A percentile compares a stretch with the other conserved stretches of the same genome.
These are phyloP conservation scores for Holtermannia corniformis DNA, from an alignment of 768 basidiomycete species.

Conservation along the genomic window DNA sequence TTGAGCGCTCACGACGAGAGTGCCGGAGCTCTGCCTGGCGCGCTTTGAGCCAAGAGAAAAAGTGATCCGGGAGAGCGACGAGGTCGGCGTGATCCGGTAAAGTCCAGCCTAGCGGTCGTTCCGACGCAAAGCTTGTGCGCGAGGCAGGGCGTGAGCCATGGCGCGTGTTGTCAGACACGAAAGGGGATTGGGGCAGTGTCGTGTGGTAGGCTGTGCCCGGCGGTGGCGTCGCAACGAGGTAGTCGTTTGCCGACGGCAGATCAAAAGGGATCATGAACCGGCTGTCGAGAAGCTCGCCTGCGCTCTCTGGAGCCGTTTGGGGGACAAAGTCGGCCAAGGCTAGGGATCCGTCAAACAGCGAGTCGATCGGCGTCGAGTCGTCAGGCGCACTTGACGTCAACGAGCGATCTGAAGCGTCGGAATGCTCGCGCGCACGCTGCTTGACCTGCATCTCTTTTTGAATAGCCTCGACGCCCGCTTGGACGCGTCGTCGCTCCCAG, in stretches of 20 bases:
- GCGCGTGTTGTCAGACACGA: slow-evolving; percentile 16
- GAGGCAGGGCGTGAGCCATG: slow-evolving; percentile 19
- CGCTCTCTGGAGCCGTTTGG: slow-evolving; percentile 61
- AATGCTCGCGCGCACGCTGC: slow-evolving; percentile 59
- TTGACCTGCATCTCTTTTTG: slow-evolving; percentile 54
- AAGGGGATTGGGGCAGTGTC: slow-evolving; percentile 13
- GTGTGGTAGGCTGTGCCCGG: slow-evolving; percentile 26
- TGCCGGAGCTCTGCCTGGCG: slow-evolving; percentile 12
- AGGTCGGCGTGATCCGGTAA: slow-evolving; percentile 15
- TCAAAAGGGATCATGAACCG: slow-evolving; percentile 82
- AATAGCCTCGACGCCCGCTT: slow-evolving; percentile 72
- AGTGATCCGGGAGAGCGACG: slow-evolving; percentile 28
- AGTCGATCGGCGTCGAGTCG: slow-evolving; percentile 52
- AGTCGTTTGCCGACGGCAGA: slow-evolving; percentile 65
- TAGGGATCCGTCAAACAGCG: slow-evolving; percentile 61
- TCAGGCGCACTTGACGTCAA: neutral
- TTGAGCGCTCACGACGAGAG: slow-evolving; percentile 2
- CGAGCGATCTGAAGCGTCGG: slow-evolving; percentile 14
- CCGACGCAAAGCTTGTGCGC: slow-evolving; percentile 26
- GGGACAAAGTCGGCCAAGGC: slow-evolving; percentile 70
- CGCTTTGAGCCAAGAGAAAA: slow-evolving; percentile 36
- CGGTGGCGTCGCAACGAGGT: slow-evolving; percentile 51
- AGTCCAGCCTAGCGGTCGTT: slow-evolving; percentile 29
- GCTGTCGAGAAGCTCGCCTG: slow-evolving; percentile 86
- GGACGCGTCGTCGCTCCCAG: slow-evolving; percentile 87